These are phyloP conservation scores for Thalia dealbata DNA, from an alignment of 176 grass and related monocot genomes.

Conservation along the genomic window DNA sequence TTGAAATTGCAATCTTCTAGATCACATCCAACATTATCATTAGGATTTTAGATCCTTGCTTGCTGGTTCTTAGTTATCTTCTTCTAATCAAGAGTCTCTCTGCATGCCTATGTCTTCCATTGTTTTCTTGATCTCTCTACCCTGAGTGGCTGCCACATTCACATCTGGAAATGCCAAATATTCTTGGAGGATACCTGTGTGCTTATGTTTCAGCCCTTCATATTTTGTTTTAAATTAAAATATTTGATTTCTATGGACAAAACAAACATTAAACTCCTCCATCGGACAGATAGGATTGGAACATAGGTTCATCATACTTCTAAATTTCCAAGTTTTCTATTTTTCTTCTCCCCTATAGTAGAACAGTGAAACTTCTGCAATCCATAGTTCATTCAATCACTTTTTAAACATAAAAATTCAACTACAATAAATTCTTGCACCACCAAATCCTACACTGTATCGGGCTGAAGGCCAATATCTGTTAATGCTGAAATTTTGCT, in stretches of 20 bases:
- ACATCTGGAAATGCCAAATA: not conserved
- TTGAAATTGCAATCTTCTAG: not conserved
- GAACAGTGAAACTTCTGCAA: not conserved
- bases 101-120: not conserved
- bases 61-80: not conserved
- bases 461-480: no score
- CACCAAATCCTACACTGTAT: not conserved
- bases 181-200: not conserved
- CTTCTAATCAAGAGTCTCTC: not conserved
- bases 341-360: not conserved
- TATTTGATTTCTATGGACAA: not conserved
- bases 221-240: not conserved
- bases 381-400: not conserved
- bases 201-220: not conserved
- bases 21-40: not conserved
- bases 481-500: no score
- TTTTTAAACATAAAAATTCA: not conserved
- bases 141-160: not conserved
- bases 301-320: not conserved
- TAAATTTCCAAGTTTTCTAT: not conserved
- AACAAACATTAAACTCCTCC: not conserved
- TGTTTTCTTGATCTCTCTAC: not conserved
- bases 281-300: not conserved
- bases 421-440: not conserved
- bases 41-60: not conserved